Evolutionary conservation across 495 filamentous ascomycete species (phyloP), one percentile per base, ranked within the genome.

Genomic region (Aspergillus steynii): DNA sequence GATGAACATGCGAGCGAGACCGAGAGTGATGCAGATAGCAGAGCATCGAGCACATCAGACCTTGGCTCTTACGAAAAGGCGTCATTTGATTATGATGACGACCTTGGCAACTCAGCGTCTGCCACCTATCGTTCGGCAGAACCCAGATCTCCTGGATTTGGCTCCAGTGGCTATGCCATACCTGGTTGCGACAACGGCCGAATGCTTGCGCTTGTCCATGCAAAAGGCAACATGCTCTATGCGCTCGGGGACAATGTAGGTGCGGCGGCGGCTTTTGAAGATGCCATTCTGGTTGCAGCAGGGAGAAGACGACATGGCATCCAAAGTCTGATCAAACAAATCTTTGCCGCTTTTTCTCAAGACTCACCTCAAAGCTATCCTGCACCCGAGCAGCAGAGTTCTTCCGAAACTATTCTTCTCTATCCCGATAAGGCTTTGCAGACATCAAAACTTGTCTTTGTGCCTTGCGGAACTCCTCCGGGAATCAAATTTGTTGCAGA

Each of bases 221-320:
- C 93, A 3, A 99, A 98, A 74, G 95, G 96, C 29, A 99, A 98
- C 65, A 96, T 98, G 91, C 82, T 98, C 1, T 99, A 99, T 76
- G 86, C 92, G 42, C 74, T 96, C 55, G 93, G 93, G 28, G 90
- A 98, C 61, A 92, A 95, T 66, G 80, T 81, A 49, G 87, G 83
- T 12, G 95, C 95, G 15, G 93, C 95, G 1, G 85, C 87, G 60
- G 93, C 96, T 8, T 99, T 99, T 65, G 95, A 98, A 66, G 92
- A 97, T 71, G 95, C 92, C 2, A 92, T 99, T 29, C 74, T 96
- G 59, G 93, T 98, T 66, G 92, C 90, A 55, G 83, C 90, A 47
- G 95, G 93, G 8, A 83, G 84, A 65, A 82, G 85, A 47, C 81
- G 87, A 6, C 80, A 85, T 65, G 90, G 90, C 25, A 90, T 97